Percentiles rank a stretch among this genome's conserved stretches.
Evolutionary conservation across 2,329 filamentous ascomycete genomes (phyloP).

Genomic region (Neocatenulostroma microsporum): DNA sequence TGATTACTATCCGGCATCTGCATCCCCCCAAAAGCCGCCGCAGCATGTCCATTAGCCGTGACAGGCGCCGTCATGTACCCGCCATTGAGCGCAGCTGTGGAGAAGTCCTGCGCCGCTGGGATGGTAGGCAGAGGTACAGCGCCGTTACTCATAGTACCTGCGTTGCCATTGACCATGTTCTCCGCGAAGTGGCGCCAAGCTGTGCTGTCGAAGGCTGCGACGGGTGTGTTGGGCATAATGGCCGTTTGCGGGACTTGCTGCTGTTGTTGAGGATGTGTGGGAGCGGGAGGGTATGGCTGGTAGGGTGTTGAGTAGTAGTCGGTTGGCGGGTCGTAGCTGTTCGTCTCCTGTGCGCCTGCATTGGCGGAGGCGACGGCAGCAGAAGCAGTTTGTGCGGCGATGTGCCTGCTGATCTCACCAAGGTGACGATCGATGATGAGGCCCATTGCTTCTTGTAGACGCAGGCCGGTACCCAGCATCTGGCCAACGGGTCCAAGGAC

Average conservation of each 20-base stretch:
- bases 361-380: constrained; percentile 28
- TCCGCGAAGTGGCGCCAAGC: constrained; percentile 25
- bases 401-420: constrained; percentile 25
- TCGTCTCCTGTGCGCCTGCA: not conserved
- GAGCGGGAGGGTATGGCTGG: not conserved
- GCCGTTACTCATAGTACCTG: too few species aligned
- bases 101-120: too few species aligned
- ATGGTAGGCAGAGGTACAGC: too few species aligned
- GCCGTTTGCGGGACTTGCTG: constrained; percentile 1
- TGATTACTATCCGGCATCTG: constrained; percentile 3
- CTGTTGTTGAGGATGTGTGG: not conserved
- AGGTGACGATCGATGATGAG: constrained; percentile 42
- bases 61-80: too few species aligned
- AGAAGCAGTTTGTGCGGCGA: constrained; percentile 25
- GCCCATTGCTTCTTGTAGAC: constrained; percentile 42
- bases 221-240: constrained; percentile 1
- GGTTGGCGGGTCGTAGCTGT: constrained; percentile 1
- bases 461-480: constrained; percentile 47
- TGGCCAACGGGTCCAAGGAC: constrained; percentile 60
- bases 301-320: constrained; percentile 4
- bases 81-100: too few species aligned
- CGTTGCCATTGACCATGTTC: constrained; percentile 12
- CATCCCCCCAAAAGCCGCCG: constrained; percentile 3
- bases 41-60: constrained; percentile 9
- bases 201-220: constrained; percentile 11